Evolutionary conservation across 495 filamentous ascomycete species (phyloP), one percentile per base, ranked within the genome.

Genomic region (Elasticomyces elasticus): DNA sequence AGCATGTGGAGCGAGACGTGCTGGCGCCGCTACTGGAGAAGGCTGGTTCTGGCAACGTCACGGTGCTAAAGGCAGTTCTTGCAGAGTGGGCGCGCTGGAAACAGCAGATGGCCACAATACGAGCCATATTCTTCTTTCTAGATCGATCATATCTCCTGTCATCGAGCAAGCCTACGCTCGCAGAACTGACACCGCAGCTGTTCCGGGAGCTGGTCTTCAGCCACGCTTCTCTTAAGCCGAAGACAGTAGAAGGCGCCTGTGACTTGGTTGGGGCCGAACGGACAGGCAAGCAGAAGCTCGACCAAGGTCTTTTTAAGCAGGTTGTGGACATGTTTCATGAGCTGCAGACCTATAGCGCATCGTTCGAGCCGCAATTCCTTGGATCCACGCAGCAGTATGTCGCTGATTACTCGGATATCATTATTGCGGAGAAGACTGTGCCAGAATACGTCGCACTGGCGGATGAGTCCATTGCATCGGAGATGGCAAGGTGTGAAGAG

Each of bases 51-150:
- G 79, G 71, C 2, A 75, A 81, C 55, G 72, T 86, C 25, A 79
- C 82, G 54, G 72, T 84, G 60, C 69, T 90, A 60, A 72, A 72
- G 64, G 75, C 71, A 25, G 80, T 91, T 23, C 70, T 86, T 44
- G 73, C 73, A 26, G 74, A 80, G 38, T 98, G 91, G 92, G 73
- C 72, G 30, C 73, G 74, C 49, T 98, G 92, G 92, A 82, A 80
- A 58, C 67, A 74, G 52, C 87, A 89, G 69, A 67, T 92, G 69
- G 82, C 79, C 35, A 82, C 78, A 19, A 75, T 98, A 48, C 78
- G 87, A 51, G 88, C 81, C 55, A 83, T 95, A 27, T 97, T 95
- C 72, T 90, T 85, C 63, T 96, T 89, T 58, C 74, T 98, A 51
- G 91, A 98, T 63, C 81, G 92, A 54, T 86, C 88, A 4, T 95